Evolutionary conservation across 176 grass and related monocot species (phyloP).

Genomic region (Raddia guianensis): DNA sequence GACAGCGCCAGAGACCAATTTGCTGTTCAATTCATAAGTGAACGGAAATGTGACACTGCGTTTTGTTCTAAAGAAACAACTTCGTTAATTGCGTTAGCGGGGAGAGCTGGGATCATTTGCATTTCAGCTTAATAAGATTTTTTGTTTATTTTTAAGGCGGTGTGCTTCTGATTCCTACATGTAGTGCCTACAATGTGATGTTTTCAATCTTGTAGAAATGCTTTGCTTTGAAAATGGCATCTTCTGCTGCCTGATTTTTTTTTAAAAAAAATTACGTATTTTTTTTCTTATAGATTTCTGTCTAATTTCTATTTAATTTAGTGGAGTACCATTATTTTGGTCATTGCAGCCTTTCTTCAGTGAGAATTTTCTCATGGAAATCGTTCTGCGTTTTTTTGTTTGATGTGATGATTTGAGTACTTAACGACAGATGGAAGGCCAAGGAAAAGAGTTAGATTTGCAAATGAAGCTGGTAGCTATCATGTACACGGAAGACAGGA

Average conservation of each 20-base stretch:
- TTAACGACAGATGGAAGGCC: slow-evolving; percentile 56
- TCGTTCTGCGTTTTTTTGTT: slow-evolving; percentile 8
- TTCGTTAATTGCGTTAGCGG: not conserved
- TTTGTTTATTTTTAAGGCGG: slow-evolving; percentile 13
- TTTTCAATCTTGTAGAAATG: not conserved
- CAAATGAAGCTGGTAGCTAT: slow-evolving; percentile 48
- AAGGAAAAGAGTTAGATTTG: slow-evolving; percentile 67
- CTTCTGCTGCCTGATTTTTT: not conserved
- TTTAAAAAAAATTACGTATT: not conserved
- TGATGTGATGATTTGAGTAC: slow-evolving; percentile 35
- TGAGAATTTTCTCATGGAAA: not conserved
- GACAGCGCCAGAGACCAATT: not conserved
- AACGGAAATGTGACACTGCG: not conserved
- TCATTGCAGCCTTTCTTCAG: slow-evolving; percentile 13
- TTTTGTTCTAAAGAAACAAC: not conserved
- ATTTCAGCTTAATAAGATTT: not conserved
- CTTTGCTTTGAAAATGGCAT: not conserved
- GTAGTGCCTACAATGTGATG: not conserved
- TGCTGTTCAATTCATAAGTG: not conserved
- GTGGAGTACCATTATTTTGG: not conserved
- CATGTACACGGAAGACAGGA: slow-evolving; percentile 4
- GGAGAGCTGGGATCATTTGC: not conserved
- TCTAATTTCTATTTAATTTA: not conserved
- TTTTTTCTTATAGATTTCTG: not conserved
- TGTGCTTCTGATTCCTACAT: not conserved